Evolutionary conservation across 2,329 filamentous ascomycete species (phyloP).

Genomic region (Juglanconis juglandina): DNA sequence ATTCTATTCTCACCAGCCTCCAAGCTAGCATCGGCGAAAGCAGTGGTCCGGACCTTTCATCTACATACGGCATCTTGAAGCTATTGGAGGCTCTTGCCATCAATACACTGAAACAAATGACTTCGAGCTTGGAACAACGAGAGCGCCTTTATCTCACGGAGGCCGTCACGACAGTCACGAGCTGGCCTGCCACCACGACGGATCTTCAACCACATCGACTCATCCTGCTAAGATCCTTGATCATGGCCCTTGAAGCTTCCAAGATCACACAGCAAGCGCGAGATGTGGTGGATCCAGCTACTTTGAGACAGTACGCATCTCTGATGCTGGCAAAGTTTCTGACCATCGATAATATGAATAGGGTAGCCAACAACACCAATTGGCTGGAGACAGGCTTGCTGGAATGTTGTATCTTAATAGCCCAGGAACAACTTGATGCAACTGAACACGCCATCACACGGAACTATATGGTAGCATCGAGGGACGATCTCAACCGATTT

Average conservation of each 20-base stretch:
- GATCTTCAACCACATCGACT: not conserved
- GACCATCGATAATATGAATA: not conserved
- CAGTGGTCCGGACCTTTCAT: not conserved
- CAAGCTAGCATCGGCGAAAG: not conserved
- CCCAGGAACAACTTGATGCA: slow-evolving; percentile 18
- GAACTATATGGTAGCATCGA: slow-evolving; percentile 1
- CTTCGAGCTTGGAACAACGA: slow-evolving; percentile 18
- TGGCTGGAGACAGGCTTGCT: not conserved
- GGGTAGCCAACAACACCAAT: not conserved
- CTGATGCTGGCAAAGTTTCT: not conserved
- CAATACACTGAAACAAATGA: slow-evolving; percentile 18
- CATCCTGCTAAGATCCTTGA: slow-evolving; percentile 11
- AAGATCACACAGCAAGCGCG: slow-evolving; percentile 1
- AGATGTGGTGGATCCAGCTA: not conserved
- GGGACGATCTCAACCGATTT: slow-evolving; percentile 14
- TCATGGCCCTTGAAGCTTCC: slow-evolving; percentile 2
- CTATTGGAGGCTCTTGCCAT: slow-evolving; percentile 13
- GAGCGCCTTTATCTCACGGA: slow-evolving; percentile 19
- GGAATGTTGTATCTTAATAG: slow-evolving; percentile 13
- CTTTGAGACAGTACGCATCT: not conserved
- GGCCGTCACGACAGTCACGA: not conserved
- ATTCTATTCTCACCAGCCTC: slow-evolving; percentile 13
- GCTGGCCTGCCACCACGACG: slow-evolving; percentile 1
- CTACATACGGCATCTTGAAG: slow-evolving; percentile 8
- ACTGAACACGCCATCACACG: slow-evolving; percentile 19